Percentiles rank a stretch among this genome's conserved stretches.
Evolutionary conservation across 352 stramenopile genomes (phyloP).

Genomic region (Pythium periplocum): DNA sequence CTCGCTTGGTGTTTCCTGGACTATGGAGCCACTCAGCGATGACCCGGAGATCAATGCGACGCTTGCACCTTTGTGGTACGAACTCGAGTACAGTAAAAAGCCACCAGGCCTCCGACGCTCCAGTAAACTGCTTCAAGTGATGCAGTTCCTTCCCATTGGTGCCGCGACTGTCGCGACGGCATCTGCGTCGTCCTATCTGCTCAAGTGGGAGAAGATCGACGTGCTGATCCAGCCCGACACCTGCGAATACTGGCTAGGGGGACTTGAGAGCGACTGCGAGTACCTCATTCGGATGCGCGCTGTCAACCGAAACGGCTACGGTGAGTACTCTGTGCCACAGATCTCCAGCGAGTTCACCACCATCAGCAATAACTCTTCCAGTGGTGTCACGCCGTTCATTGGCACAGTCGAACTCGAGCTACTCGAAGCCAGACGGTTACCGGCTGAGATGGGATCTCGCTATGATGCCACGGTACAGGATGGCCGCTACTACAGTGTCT

Average conservation of each 20-base stretch:
- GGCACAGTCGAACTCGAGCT: constrained; percentile 56
- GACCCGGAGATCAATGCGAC: constrained; percentile 27
- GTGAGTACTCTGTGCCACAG: constrained; percentile 44
- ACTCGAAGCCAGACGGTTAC: constrained; percentile 37
- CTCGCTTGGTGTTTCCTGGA: constrained; percentile 55
- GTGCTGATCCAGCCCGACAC: constrained; percentile 44
- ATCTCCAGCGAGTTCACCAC: constrained; percentile 46
- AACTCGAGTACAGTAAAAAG: constrained; percentile 61
- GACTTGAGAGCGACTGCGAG: constrained; percentile 45
- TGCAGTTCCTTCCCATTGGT: constrained; percentile 36
- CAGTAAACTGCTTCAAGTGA: constrained; percentile 43
- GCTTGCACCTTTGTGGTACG: constrained; percentile 41
- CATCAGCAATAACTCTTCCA: constrained; percentile 2
- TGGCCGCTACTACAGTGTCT: background rate
- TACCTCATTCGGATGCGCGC: constrained; percentile 57
- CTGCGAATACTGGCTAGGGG: constrained; percentile 51
- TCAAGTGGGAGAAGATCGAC: constrained; percentile 44
- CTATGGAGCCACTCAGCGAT: constrained; percentile 22
- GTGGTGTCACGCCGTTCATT: constrained; percentile 34
- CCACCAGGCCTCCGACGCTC: constrained; percentile 35
- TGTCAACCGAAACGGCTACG: constrained; percentile 58
- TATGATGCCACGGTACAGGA: no score
- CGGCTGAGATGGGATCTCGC: no score
- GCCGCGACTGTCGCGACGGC: constrained; percentile 15
- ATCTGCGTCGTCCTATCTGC: constrained; percentile 33